phyloP scores from a whole-genome alignment of 768 basidiomycete species.

The Scleroderma citrinum region DNA sequence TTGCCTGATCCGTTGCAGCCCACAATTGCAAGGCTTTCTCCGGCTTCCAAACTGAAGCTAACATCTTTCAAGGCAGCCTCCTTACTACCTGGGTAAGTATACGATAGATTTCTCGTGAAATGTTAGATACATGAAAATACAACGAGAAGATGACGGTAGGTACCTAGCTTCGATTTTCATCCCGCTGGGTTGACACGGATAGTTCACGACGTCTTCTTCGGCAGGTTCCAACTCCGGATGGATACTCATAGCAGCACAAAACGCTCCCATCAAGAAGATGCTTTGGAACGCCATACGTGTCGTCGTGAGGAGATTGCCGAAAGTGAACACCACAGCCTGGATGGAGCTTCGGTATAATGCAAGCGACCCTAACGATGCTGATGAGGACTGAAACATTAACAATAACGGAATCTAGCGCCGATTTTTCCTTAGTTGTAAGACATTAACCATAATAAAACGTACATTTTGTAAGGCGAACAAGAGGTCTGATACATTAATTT shows the following conservation, averaged over 20 bases:
- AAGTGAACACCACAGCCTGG: conserved; percentile 62
- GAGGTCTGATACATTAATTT: conserved; percentile 60
- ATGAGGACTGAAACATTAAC: conserved; percentile 63
- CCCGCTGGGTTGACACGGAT: conserved; percentile 45
- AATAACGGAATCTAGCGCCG: conserved; percentile 62
- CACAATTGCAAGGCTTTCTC: conserved; percentile 81
- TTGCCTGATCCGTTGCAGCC: conserved; percentile 79
- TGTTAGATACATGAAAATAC: conserved; percentile 5
- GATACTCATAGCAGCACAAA: conserved; percentile 69
- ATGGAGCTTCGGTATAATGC: conserved; percentile 77
- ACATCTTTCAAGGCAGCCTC: conserved; percentile 66
- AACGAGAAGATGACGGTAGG: conserved; percentile 16
- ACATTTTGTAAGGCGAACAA: conserved; percentile 67
- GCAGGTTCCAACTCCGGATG: conserved; percentile 62
- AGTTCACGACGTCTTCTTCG: conserved; percentile 45
- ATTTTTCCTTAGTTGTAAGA: conserved; percentile 4
- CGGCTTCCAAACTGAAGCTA: conserved; percentile 62
- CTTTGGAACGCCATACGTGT: conserved; percentile 75
- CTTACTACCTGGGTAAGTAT: conserved; percentile 71
- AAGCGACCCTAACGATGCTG: conserved; percentile 74
- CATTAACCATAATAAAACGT: conserved; percentile 22
- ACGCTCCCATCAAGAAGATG: conserved; percentile 83
- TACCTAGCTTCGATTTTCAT: conserved; percentile 70
- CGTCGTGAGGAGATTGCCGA: conserved; percentile 56
- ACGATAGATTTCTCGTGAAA: conserved; percentile 50